Percentiles rank a stretch among this genome's conserved stretches.
These are phyloP conservation scores for Beauveria scarabaeidicola DNA, from an alignment of 2,329 filamentous ascomycete species.

Conservation along the genomic window DNA sequence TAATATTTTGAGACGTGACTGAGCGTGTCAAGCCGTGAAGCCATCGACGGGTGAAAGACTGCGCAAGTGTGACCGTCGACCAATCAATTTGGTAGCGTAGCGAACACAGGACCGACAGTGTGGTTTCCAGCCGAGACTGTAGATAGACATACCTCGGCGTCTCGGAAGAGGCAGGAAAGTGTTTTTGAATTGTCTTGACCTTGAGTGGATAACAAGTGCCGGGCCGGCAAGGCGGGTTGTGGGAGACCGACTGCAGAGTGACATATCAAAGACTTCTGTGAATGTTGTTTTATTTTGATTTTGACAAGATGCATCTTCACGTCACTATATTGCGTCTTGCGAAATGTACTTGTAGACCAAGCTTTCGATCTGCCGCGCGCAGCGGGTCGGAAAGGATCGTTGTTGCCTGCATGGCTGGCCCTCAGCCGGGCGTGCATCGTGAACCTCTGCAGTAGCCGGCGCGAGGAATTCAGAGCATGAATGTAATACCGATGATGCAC, in stretches of 20 bases:
- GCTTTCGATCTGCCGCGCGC: background rate
- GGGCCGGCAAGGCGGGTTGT: no score
- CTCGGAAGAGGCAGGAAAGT: background rate
- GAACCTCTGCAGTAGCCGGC: background rate
- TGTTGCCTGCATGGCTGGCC: background rate
- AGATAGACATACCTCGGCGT: background rate
- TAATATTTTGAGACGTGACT: background rate
- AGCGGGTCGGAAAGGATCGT: background rate
- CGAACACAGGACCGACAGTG: background rate
- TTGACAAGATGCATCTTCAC: background rate
- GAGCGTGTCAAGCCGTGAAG: background rate
- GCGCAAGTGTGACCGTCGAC: background rate
- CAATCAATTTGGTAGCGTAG: background rate
- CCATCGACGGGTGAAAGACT: background rate
- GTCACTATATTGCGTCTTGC: background rate
- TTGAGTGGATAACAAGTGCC: no score
- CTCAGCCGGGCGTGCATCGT: background rate
- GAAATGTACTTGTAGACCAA: background rate
- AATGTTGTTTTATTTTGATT: background rate
- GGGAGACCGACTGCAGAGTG: background rate
- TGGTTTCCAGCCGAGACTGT: background rate
- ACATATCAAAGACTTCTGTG: background rate
- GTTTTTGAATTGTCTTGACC: background rate
- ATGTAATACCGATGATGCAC: background rate
- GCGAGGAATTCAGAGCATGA: no score